phyloP scores from a whole-genome alignment of 345 rosid genomes.

The Eutrema yunnanense region DNA sequence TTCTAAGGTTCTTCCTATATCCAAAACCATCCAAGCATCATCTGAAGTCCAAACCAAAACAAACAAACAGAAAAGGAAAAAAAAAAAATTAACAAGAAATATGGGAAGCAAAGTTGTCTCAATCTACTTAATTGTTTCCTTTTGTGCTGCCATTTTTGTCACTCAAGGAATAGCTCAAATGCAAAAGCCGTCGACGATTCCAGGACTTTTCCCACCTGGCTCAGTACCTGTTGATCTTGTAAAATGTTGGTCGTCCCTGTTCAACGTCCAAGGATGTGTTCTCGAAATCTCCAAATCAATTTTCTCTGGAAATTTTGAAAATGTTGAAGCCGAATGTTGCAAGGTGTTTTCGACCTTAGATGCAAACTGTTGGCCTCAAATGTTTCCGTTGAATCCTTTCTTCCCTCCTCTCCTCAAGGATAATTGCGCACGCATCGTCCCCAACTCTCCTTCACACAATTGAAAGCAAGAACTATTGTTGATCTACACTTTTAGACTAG shows the following conservation, averaged over 20 bases:
- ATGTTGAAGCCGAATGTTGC: conserved; percentile 12
- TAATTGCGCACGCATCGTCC: background rate
- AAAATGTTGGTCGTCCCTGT: conserved; percentile 22
- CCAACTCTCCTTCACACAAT: background rate
- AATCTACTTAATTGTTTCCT: background rate
- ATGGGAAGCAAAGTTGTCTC: background rate
- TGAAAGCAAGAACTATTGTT: background rate
- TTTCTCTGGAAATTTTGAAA: background rate
- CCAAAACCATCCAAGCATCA: conserved; percentile 8
- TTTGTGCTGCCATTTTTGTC: background rate
- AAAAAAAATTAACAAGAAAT: background rate
- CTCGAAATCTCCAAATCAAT: conserved; percentile 13
- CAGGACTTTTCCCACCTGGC: background rate
- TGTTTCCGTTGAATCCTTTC: conserved; percentile 9
- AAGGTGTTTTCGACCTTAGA: background rate
- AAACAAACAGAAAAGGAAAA: background rate
- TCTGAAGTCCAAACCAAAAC: background rate
- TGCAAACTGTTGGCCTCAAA: conserved; percentile 14
- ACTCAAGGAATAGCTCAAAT: background rate
- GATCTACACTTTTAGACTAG: background rate
- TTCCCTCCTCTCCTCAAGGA: conserved; percentile 16
- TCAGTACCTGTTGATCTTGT: background rate
- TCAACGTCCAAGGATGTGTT: conserved; percentile 11
- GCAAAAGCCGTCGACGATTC: background rate
- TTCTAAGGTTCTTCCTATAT: background rate